A percentile compares a stretch with the other conserved stretches of the same genome.
These are phyloP conservation scores for Pythium graminicola DNA, from an alignment of 352 stramenopile species.

Conservation along the genomic window DNA sequence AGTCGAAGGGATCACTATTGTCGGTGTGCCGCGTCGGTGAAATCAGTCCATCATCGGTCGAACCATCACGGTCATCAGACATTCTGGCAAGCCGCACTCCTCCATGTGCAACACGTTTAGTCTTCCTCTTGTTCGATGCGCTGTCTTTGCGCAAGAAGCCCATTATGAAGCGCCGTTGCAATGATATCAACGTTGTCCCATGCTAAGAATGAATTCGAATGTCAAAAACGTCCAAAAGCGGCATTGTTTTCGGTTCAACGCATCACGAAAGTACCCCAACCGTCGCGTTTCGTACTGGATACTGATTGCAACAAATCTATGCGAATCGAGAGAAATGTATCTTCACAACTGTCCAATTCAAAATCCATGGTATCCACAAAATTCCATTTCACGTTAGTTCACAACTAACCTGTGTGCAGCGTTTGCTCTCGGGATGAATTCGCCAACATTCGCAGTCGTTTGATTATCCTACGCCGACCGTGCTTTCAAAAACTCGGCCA, in stretches of 20 bases:
- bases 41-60: neutral
- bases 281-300: neutral
- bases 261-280: no score
- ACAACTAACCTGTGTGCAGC: neutral
- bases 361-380: conserved; percentile 10
- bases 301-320: no score
- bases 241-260: no score
- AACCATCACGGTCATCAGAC: neutral
- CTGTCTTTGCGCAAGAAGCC: conserved; percentile 5
- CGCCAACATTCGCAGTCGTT: neutral
- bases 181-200: neutral
- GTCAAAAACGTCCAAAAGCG: neutral
- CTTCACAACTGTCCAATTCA: neutral
- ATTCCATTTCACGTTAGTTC: conserved; percentile 4
- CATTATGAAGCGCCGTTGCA: conserved; percentile 5
- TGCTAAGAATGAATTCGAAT: conserved; percentile 7
- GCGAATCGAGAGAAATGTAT: no score
- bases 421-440: neutral
- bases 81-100: conserved; percentile 46
- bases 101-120: conserved; percentile 30
- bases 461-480: conserved; percentile 13
- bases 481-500: conserved; percentile 54
- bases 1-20: neutral
- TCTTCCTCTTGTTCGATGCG: neutral
- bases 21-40: no score